Percentiles rank a stretch among this genome's conserved stretches.
Evolutionary conservation across 257 asterid species (phyloP).

Genomic region (Craterostigma plantagineum): DNA sequence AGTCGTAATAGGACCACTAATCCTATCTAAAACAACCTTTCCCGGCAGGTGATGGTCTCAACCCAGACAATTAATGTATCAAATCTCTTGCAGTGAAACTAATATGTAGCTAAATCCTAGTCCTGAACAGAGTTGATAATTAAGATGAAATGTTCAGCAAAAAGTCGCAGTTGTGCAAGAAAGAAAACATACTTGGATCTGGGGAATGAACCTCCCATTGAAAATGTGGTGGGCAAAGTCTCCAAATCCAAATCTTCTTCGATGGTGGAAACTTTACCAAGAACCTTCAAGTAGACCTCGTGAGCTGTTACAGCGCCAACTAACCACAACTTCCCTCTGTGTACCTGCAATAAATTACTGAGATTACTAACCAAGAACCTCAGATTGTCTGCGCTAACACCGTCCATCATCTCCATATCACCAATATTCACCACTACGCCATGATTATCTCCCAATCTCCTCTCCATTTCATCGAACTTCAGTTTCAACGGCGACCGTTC

Average conservation of each 20-base stretch:
- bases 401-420: slow-evolving; percentile 28
- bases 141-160: neutral
- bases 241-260: slow-evolving; percentile 70
- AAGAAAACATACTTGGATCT: slow-evolving; percentile 53
- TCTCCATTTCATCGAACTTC: slow-evolving; percentile 37
- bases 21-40: too few species aligned
- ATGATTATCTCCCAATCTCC: slow-evolving; percentile 14
- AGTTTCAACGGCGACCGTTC: slow-evolving; percentile 23
- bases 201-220: slow-evolving; percentile 46
- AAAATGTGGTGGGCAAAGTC: slow-evolving; percentile 46
- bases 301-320: slow-evolving; percentile 40
- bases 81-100: too few species aligned
- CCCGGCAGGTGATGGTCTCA: too few species aligned
- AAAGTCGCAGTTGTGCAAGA: neutral
- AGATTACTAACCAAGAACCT: slow-evolving; percentile 27
- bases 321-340: slow-evolving; percentile 41
- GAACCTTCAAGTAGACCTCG: slow-evolving; percentile 46
- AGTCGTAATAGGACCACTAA: too few species aligned
- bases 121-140: neutral
- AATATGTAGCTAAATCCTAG: neutral
- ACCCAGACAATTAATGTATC: too few species aligned
- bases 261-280: slow-evolving; percentile 47
- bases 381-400: slow-evolving; percentile 24
- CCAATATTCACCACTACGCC: slow-evolving; percentile 51
- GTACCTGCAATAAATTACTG: slow-evolving; percentile 22